Base-by-base conservation (phyloP, 1,284 basidiomycete genomes). In the Cutaneotrichosporon curvatum region DNA sequence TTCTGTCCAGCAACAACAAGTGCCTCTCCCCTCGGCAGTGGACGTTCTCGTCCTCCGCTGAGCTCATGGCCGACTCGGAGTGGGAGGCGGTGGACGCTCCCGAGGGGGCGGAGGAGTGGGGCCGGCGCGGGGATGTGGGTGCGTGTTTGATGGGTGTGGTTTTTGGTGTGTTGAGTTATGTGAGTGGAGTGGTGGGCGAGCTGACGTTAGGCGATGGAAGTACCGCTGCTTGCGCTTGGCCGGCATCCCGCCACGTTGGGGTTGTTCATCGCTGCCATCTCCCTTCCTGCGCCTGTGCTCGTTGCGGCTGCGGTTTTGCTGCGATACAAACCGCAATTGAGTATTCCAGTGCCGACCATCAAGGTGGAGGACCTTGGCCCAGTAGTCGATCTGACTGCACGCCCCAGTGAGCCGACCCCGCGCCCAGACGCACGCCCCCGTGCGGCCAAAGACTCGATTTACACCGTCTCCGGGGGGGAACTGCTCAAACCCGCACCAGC, bases 271-370 rank as follows among this genome's bases (percentile, higher is more conserved):
- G 40, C 58, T 28, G 51, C 62, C 7, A 23, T 62, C 20, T 28
- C 61, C 14, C 28, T 65, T 11, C 63, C 65, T 1, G 48, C 56
- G 0, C 59, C 61, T 3, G 7, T 60, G 10, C 50, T 65, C 19
- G 42, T 28, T 25, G 23, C 31, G 36, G 25, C 19, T n/a, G 34
- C 36, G 10, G 37, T 14, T n/a, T 30, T 34, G 21, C 33, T 19
- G 14, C 40, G 20, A n/a, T 40, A 42, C 37, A 38, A 20, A 14
- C 46, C 22, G n/a, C 9, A n/a, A n/a, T n/a, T n/a, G n/a, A n/a
- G n/a, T n/a, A n/a, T n/a, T n/a, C n/a, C n/a, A n/a, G n/a, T n/a
- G n/a, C n/a, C n/a, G n/a, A n/a, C n/a, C n/a, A n/a, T n/a, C n/a
- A n/a, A n/a, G n/a, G n/a, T n/a, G n/a, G n/a, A n/a, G n/a, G n/a